Evolutionary conservation across 139 green algal genomes (phyloP).

Genomic region (Coelastrella sp.): DNA sequence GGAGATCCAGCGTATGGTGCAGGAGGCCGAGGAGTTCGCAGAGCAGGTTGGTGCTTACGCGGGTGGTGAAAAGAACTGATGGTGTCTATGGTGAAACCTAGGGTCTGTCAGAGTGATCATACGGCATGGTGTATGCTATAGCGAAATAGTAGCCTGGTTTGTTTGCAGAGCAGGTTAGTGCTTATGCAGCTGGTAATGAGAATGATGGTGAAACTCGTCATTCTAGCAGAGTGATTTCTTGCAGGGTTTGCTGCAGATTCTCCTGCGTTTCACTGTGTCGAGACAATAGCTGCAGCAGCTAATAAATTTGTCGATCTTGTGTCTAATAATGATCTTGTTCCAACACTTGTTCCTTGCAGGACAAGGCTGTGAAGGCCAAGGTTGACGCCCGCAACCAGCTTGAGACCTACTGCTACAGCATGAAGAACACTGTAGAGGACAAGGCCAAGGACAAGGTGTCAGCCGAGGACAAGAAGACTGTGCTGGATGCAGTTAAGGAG

Average conservation of each 20-base stretch:
- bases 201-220: no score
- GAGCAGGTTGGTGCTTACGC: background rate
- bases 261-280: no score
- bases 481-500: constrained; percentile 90
- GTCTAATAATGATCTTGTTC: no score
- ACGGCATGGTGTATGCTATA: constrained; percentile 2
- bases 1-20: constrained; percentile 75
- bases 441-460: constrained; percentile 75
- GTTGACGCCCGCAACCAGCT: constrained; percentile 64
- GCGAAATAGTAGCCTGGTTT: background rate
- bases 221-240: no score
- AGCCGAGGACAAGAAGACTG: constrained; percentile 89
- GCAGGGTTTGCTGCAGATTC: no score
- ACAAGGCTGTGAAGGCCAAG: constrained; percentile 59
- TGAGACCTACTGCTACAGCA: constrained; percentile 68
- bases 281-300: no score
- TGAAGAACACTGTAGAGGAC: constrained; percentile 83
- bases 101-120: constrained; percentile 26
- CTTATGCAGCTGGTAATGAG: no score
- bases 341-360: constrained; percentile 24
- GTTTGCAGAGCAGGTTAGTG: constrained; percentile 3
- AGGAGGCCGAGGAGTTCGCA: constrained; percentile 48
- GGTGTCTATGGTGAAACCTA: background rate
- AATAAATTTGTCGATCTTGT: no score
- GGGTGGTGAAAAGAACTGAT: no score